These are phyloP conservation scores for Cantharellus cinnabarinus DNA, from an alignment of 768 basidiomycete genomes.

Conservation along the genomic window DNA sequence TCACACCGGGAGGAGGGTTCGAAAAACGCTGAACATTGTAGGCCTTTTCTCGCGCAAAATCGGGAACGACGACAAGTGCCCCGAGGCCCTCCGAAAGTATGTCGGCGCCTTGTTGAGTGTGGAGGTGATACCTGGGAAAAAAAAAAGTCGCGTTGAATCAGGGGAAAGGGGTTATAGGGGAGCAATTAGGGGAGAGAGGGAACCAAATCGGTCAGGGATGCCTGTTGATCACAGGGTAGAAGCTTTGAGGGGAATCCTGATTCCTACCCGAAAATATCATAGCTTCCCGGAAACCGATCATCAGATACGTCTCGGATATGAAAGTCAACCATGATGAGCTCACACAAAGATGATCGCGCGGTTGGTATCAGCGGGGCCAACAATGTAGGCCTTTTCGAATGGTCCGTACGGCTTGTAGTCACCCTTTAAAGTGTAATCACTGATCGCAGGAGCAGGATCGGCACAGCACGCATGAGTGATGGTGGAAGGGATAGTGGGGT, in stretches of 20 bases:
- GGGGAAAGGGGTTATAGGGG: neutral
- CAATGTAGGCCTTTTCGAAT: slow-evolving; percentile 1
- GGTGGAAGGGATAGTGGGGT: neutral
- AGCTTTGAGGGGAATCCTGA: neutral
- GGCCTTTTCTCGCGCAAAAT: neutral
- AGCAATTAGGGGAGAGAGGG: neutral
- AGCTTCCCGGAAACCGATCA: neutral
- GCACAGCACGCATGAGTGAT: neutral
- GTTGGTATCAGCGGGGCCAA: neutral
- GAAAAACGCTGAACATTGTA: neutral
- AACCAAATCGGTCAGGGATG: neutral
- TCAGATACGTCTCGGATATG: neutral
- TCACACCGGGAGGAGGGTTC: neutral
- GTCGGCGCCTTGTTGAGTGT: neutral
- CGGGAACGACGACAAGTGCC: neutral
- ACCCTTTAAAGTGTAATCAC: neutral
- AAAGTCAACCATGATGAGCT: neutral
- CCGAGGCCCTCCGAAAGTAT: neutral
- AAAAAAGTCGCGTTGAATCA: neutral
- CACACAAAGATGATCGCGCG: neutral
- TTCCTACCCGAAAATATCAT: slow-evolving; percentile 2
- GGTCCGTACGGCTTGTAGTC: neutral
- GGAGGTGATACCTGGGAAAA: neutral
- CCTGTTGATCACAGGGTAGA: neutral
- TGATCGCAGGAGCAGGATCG: neutral